These are phyloP conservation scores for Eutypella sp. DNA, from an alignment of 2,329 filamentous ascomycete species.

Conservation along the genomic window DNA sequence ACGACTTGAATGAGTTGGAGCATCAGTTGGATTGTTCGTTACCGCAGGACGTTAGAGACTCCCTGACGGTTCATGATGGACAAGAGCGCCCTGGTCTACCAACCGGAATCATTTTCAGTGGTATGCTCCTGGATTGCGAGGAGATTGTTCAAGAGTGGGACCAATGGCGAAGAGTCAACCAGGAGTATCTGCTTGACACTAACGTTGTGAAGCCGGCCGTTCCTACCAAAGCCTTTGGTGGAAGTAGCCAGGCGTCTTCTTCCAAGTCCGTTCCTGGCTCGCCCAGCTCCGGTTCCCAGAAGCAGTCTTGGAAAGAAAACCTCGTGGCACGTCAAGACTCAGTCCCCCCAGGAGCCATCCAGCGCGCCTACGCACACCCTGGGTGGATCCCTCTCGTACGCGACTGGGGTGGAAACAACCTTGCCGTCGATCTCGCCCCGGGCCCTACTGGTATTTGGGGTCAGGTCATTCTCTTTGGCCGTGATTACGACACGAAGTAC, in stretches of 20 bases:
- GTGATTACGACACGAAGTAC: constrained; percentile 98
- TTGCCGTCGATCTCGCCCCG: constrained; percentile 87
- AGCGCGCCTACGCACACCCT: constrained; percentile 88
- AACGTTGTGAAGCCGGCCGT: constrained; percentile 54
- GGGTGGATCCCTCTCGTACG: constrained; percentile 94
- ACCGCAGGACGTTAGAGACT: constrained; percentile 89
- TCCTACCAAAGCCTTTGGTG: constrained; percentile 68
- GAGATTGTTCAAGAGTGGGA: constrained; percentile 98
- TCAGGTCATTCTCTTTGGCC: constrained; percentile 92
- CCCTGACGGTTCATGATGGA: constrained; percentile 86
- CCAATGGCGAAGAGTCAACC: constrained; percentile 91
- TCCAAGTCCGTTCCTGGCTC: constrained; percentile 55
- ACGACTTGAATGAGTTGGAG: constrained; percentile 95
- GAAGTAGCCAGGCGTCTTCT: constrained; percentile 62
- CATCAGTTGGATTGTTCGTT: constrained; percentile 92
- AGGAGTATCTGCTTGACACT: constrained; percentile 71
- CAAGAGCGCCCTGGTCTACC: constrained; percentile 90
- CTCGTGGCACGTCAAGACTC: constrained; percentile 80
- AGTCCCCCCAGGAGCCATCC: constrained; percentile 78
- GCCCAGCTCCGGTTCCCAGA: constrained; percentile 40
- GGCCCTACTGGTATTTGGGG: constrained; percentile 90
- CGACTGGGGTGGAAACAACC: constrained; percentile 98
- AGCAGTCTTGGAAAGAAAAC: constrained; percentile 76
- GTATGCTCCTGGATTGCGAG: constrained; percentile 95
- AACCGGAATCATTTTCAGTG: constrained; percentile 87